These are phyloP conservation scores for Penicillium sp. DNA, from an alignment of 2,329 filamentous ascomycete genomes.

Conservation along the genomic window DNA sequence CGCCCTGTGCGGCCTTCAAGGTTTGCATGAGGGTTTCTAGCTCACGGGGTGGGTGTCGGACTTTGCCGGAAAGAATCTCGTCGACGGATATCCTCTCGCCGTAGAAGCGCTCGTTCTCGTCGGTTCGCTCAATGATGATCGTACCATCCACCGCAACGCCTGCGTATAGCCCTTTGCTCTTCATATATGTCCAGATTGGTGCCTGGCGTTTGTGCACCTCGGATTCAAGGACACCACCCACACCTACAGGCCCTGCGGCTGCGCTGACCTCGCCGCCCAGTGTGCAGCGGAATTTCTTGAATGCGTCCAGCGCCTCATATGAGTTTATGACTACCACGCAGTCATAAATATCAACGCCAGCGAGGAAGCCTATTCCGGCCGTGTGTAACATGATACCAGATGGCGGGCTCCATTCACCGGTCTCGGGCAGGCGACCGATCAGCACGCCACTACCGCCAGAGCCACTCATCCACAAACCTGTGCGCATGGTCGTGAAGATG, in stretches of 20 bases:
- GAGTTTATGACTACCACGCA: constrained; percentile 92
- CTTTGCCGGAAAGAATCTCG: constrained; percentile 63
- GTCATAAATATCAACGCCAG: constrained; percentile 93
- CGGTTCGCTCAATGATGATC: constrained; percentile 77
- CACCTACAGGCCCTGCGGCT: constrained; percentile 71
- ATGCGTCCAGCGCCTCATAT: constrained; percentile 75
- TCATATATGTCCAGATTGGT: constrained; percentile 81
- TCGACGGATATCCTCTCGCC: constrained; percentile 60
- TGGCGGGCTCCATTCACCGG: constrained; percentile 87
- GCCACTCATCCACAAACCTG: constrained; percentile 85
- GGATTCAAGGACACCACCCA: constrained; percentile 70
- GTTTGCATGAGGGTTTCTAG: constrained; percentile 70
- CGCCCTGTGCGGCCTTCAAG: constrained; percentile 82
- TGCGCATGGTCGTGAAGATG: constrained; percentile 94
- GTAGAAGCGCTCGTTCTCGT: constrained; percentile 86
- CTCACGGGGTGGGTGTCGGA: constrained; percentile 55
- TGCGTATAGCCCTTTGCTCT: constrained; percentile 83
- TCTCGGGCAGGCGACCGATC: constrained; percentile 71
- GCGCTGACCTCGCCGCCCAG: constrained; percentile 78
- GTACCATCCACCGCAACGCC: constrained; percentile 85
- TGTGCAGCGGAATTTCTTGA: constrained; percentile 74
- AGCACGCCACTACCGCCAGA: constrained; percentile 87
- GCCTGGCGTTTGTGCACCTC: constrained; percentile 66
- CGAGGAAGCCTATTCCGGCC: constrained; percentile 80
- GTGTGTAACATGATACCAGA: constrained; percentile 90